Base-by-base conservation (phyloP, 495 filamentous ascomycete genomes). In the Platismatia glauca region DNA sequence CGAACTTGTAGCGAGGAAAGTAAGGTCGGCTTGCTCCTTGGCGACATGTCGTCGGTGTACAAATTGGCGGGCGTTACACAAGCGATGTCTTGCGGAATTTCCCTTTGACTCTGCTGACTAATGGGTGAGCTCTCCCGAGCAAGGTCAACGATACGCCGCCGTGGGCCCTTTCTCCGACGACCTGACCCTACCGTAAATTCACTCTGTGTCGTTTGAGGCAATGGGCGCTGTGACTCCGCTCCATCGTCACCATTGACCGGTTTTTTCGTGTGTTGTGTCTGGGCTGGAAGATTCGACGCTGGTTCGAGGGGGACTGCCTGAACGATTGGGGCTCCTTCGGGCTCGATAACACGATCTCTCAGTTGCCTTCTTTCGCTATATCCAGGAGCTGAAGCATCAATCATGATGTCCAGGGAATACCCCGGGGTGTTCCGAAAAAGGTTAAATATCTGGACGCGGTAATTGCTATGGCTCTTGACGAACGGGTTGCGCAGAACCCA, bases 401-500 rank as follows among this genome's bases (percentile, higher is more conserved):
- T 90, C 46, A 89, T 81, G 63, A 97, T 86, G 72, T 98, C 95
- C 67, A 95, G 89, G 0, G 85, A 82, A 69, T 92, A 94, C 13
- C 94, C 94, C 4, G 94, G 91, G 0, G 90, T 91, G n/a, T 82
- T 84, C 62, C 94, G 88, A 78, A 98, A 98, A 1, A 96, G 81
- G 69, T 97, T 97, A 82, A 98, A 96, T 67, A 98, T 95, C 31
- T 84, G 86, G 64, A 95, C 78, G 35, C 94, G 84, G 71, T 96
- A 95, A 64, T 83, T 84, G 58, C 86, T 81, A 69, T 96, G 91
- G 15, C 90, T 93, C 62, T 88, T 90, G 37, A 86, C 87, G 66
- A 97, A 97, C 9, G 93, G 90, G 73, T 97, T 97, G 20, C 86
- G 87, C 55, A 85, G 79, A 18, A 97, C 89, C 78, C 89, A 98